Base-by-base conservation (phyloP, 2,329 filamentous ascomycete genomes). In the Dactylonectria macrodidyma region DNA sequence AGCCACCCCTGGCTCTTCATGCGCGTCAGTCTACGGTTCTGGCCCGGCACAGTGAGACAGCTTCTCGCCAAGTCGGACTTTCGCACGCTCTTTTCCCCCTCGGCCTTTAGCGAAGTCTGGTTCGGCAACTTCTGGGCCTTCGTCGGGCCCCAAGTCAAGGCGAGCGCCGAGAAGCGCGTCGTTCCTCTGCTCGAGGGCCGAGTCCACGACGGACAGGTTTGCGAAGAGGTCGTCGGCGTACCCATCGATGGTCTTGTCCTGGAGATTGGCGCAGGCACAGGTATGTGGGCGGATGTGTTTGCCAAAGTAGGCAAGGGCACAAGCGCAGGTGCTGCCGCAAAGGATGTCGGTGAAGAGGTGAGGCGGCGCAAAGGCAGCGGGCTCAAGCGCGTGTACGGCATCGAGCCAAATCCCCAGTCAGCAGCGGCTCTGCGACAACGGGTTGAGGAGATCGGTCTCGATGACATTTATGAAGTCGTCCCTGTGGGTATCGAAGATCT, bases 401-500 rank as follows among this genome's bases (percentile, higher is more conserved):
- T 92, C 5, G 91, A 93, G 79, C 91, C 91, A 3, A 92, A 91
- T 75, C 62, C 76, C 0, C 84, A 82, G 41, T 86, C 88, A 61
- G 87, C 90, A 70, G 76, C 76, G 0, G 78, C 78, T 5, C 80
- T 93, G 59, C 78, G 81, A 1, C 74, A 77, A 46, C 84, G 84
- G 24, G 83, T 91, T 4, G 75, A 78, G 11, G 83, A 84, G 1
- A 84, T 88, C 1, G 89, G 88, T 0, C 78, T 93, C 2, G 81
- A 84, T 7, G 87, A 82, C 59, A 79, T 87, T 8, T 93, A 92
- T 76, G 85, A 89, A 75, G 85, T 92, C 64, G 84, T 91, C 10
- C 89, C 89, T 2, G 84, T 88, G 5, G 91, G 90, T 2, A 88
- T 92, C 51, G 86, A 92, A 79, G 85, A 88, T 60, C 80, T 92